phyloP scores from a whole-genome alignment of 345 rosid genomes.

The Pugionium dolabratum region DNA sequence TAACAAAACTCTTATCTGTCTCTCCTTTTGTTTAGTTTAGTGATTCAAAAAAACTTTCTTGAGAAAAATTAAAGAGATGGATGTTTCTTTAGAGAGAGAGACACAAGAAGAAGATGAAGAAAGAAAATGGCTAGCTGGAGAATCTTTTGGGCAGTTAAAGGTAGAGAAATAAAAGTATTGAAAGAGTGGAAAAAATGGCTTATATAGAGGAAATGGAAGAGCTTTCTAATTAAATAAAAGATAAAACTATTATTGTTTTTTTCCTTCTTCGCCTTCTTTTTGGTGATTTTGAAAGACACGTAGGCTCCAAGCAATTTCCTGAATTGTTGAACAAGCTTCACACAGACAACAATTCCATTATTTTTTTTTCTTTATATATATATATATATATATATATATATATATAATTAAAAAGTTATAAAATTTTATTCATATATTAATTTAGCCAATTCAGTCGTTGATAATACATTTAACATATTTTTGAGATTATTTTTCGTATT shows the following conservation, averaged over 20 bases:
- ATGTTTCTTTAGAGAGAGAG: neutral
- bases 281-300: slow-evolving; percentile 60
- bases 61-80: slow-evolving; percentile 19
- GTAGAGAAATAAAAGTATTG: slow-evolving; percentile 52
- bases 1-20: neutral
- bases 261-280: slow-evolving; percentile 31
- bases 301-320: slow-evolving; percentile 70
- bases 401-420: neutral
- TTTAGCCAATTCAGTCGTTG: neutral
- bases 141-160: slow-evolving; percentile 54
- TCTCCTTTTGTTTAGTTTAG: neutral
- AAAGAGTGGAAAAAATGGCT: slow-evolving; percentile 38
- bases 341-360: slow-evolving; percentile 36
- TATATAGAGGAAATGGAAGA: slow-evolving; percentile 64
- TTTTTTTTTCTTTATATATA: neutral
- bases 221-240: slow-evolving; percentile 25
- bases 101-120: slow-evolving; percentile 32
- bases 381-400: neutral
- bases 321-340: slow-evolving; percentile 54
- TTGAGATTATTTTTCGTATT: neutral
- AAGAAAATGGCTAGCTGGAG: slow-evolving; percentile 39
- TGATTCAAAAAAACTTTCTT: slow-evolving; percentile 22
- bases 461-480: neutral
- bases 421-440: neutral
- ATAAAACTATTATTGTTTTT: slow-evolving; percentile 19